Percentiles rank a stretch among this genome's conserved stretches.
These are phyloP conservation scores for Ballota nigra DNA, from an alignment of 257 asterid species.

Conservation along the genomic window DNA sequence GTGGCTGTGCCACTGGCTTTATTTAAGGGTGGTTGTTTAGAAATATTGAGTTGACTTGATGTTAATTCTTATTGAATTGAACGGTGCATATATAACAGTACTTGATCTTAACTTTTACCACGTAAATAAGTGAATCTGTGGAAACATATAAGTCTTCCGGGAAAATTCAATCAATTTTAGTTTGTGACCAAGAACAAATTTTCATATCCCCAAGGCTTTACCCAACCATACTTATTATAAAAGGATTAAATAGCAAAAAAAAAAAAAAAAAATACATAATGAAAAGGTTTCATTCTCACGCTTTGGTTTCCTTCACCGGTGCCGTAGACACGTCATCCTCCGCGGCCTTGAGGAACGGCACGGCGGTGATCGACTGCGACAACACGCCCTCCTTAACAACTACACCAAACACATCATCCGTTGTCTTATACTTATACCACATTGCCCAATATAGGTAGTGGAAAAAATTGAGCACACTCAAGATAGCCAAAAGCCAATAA, in stretches of 20 bases:
- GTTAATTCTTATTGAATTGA: no score
- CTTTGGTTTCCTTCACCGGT: not conserved
- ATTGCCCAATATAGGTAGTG: conserved; percentile 58
- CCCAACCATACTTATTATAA: not conserved
- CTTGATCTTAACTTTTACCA: no score
- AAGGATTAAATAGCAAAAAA: not conserved
- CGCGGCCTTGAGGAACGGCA: conserved; percentile 4
- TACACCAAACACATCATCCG: not conserved
- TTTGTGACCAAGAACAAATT: not conserved
- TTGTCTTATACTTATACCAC: conserved; percentile 60
- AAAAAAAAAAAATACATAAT: not conserved
- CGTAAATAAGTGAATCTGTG: no score
- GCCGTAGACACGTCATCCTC: conserved; percentile 2
- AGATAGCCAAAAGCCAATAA: conserved; percentile 55
- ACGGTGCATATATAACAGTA: no score
- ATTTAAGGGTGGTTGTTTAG: no score
- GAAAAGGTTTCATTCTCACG: not conserved
- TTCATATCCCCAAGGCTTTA: not conserved
- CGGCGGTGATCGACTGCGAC: not conserved
- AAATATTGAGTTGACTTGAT: no score
- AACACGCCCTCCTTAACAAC: not conserved
- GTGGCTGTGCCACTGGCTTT: no score
- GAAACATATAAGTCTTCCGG: no score
- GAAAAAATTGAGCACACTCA: conserved; percentile 60
- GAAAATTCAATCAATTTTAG: not conserved